These are phyloP conservation scores for Aspergillus sp. DNA, from an alignment of 2,329 filamentous ascomycete genomes.

Conservation along the genomic window DNA sequence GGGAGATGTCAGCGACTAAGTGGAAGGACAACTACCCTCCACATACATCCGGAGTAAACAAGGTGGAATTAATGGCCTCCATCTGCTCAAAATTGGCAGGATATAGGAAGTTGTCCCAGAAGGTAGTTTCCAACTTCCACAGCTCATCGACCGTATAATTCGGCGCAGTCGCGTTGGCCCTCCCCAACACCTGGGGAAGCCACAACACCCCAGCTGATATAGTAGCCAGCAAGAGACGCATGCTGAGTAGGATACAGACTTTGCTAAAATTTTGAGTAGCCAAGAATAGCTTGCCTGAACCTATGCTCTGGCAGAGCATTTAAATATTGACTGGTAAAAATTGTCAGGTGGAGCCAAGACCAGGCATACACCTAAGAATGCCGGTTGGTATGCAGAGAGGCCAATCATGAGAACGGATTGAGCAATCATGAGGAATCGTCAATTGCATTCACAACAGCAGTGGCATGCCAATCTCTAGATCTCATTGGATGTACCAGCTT, in stretches of 20 bases:
- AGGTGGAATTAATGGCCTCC: conserved; percentile 15
- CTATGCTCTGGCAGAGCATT: too few relatives aligned
- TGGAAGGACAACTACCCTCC: not conserved
- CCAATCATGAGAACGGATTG: not conserved
- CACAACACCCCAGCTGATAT: not conserved
- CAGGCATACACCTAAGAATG: not conserved
- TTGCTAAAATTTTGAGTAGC: too few relatives aligned
- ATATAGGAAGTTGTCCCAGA: conserved; percentile 6
- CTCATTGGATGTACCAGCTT: too few relatives aligned
- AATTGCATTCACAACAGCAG: too few relatives aligned
- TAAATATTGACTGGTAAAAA: too few relatives aligned
- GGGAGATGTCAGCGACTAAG: not conserved
- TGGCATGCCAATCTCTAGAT: too few relatives aligned
- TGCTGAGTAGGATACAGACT: not conserved
- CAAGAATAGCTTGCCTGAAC: too few relatives aligned
- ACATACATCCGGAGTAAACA: not conserved
- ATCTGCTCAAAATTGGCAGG: conserved; percentile 22
- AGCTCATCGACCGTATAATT: not conserved
- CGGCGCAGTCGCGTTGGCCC: not conserved
- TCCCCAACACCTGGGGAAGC: not conserved
- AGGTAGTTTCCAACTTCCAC: not conserved
- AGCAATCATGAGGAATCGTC: not conserved
- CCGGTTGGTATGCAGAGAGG: not conserved
- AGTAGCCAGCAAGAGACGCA: not conserved
- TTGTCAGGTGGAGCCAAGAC: not conserved